Percentiles rank a stretch among this genome's conserved stretches.
phyloP scores from a whole-genome alignment of 75 land plant species.

The Cunninghamia lanceolata region DNA sequence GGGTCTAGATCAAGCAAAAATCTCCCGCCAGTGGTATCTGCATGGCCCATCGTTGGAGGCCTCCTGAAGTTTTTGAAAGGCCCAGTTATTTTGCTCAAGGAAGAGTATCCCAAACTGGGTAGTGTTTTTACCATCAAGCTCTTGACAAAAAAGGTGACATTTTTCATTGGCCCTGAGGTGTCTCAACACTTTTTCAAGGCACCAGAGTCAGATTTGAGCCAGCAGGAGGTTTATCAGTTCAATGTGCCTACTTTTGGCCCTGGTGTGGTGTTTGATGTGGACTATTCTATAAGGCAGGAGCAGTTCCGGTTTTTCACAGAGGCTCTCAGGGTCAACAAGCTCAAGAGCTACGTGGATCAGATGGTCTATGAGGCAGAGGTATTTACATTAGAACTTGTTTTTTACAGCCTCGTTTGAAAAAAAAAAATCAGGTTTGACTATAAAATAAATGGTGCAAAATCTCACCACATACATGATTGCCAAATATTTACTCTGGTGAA shows the following conservation, averaged over 20 bases:
- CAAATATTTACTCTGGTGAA: too few species aligned
- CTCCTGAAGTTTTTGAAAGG: conserved; percentile 80
- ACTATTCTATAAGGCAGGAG: conserved; percentile 91
- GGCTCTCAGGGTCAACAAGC: conserved; percentile 79
- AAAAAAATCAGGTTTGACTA: too few species aligned
- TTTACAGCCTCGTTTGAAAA: too few species aligned
- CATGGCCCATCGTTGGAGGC: conserved; percentile 69
- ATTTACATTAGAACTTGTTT: neutral
- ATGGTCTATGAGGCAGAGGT: conserved; percentile 97
- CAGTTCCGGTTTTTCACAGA: conserved; percentile 98
- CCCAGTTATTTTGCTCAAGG: conserved; percentile 76
- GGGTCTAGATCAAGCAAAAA: conserved; percentile 10
- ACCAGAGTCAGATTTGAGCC: conserved; percentile 88
- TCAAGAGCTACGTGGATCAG: conserved; percentile 89
- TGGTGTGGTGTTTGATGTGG: conserved; percentile 98
- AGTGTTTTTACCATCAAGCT: conserved; percentile 85
- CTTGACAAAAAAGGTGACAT: conserved; percentile 67
- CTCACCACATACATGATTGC: too few species aligned
- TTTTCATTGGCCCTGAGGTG: conserved; percentile 92
- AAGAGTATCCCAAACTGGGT: conserved; percentile 87
- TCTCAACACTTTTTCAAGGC: conserved; percentile 97
- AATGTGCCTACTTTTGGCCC: conserved; percentile 99
- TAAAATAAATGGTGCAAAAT: too few species aligned
- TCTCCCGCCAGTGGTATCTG: conserved; percentile 50
- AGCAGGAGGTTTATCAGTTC: conserved; percentile 98